Base-by-base conservation (phyloP, 1,139 yeast genomes). In the Dujonia santamariae region DNA sequence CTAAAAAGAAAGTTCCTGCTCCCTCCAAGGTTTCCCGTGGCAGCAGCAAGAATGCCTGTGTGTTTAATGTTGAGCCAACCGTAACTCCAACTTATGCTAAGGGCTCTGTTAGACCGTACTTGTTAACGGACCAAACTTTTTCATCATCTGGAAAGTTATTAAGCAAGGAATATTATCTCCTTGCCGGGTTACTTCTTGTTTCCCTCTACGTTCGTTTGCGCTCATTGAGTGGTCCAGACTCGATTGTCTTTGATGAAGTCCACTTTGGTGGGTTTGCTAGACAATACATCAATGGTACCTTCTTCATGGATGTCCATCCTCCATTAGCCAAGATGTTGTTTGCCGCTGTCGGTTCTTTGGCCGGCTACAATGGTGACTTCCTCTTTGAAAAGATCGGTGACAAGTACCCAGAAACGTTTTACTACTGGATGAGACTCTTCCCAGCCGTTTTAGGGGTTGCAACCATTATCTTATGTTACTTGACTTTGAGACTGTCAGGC, bases 301-400 rank as follows among this genome's bases (percentile, higher is more conserved):
- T 72, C 60, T 87, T 88, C 63, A 82, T 88, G 85, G 96, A 88
- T 60, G 96, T 87, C 37, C 96, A 88, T 57, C 97, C 97, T 19
- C 97, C 97, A 4, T 71, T 87, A 52, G 95, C 96, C 32, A 87
- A 87, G 61, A 79, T 88, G 85, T 61, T 88, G 38, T 85, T 76
- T 60, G 96, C 95, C 2, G 86, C 84, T 27, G 78, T 85, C 30
- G 90, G 78, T 1, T 61, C 73, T 30, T 44, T 84, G 20, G 87
- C 83, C 34, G 95, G 95, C 0, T 87, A 80, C 61, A 74, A 74
- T 34, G 95, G 95, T 33, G 79, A 77, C 48, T 86, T 86, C 51
- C 72, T 65, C 38, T 87, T 88, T 55, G 76, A 74, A 45, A 67
- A 67, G 34, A 88, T 88, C 51, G 96, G 95, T 42, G 80, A 73